A percentile compares a stretch with the other conserved stretches of the same genome.
These are phyloP conservation scores for Aspergillus avenaceus DNA, from an alignment of 495 filamentous ascomycete species.

Conservation along the genomic window DNA sequence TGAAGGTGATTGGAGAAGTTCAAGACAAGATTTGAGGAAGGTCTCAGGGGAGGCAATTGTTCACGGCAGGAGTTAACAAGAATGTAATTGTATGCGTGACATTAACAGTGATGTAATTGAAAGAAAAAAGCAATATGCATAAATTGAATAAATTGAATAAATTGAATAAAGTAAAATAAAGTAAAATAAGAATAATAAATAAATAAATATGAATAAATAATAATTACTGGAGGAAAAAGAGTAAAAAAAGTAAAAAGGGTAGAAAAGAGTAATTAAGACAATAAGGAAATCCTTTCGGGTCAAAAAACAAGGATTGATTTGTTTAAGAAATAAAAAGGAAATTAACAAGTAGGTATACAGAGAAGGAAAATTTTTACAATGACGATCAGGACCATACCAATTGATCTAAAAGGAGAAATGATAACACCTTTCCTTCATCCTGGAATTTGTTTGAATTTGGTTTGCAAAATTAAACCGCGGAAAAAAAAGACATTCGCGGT, in stretches of 20 bases:
- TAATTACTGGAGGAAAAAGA: not conserved
- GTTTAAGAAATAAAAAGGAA: not conserved
- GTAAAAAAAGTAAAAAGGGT: too few relatives aligned
- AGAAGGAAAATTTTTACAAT: not conserved
- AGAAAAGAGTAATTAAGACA: too few relatives aligned
- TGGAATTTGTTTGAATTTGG: too few relatives aligned
- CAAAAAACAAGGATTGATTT: too few relatives aligned
- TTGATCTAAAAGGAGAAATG: not conserved
- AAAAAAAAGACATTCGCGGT: not conserved
- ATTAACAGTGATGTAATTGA: not conserved
- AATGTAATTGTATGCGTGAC: not conserved
- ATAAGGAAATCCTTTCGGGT: too few relatives aligned
- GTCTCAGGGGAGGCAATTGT: not conserved
- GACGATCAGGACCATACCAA: not conserved
- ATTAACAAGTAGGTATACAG: not conserved
- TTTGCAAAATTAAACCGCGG: too few relatives aligned
- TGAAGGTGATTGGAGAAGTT: not conserved
- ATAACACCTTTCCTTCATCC: not conserved
- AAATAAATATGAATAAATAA: not conserved
- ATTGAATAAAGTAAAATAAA: not conserved
- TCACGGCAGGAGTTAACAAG: not conserved
- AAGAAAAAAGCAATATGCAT: not conserved
- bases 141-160: not conserved
- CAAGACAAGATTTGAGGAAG: slow-evolving; percentile 6
- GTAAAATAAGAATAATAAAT: not conserved